phyloP scores from a whole-genome alignment of 352 stramenopile species.

The Saprolegnia parasitica region DNA sequence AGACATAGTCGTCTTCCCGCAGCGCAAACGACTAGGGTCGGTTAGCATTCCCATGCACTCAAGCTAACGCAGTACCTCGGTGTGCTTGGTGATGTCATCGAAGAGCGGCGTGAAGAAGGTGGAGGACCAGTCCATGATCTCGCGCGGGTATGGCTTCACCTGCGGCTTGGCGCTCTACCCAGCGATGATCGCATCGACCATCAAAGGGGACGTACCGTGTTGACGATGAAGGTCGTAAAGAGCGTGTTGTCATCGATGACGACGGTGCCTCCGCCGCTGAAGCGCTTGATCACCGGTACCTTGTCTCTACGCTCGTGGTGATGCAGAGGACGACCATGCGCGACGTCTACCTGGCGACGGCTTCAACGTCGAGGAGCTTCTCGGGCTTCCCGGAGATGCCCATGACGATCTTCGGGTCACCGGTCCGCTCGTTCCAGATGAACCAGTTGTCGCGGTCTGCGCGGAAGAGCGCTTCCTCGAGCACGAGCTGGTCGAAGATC shows the following conservation, averaged over 20 bases:
- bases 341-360: constrained; percentile 69
- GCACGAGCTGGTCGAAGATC: constrained; percentile 78
- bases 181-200: background rate
- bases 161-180: constrained; percentile 56
- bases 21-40: constrained; percentile 75
- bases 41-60: background rate
- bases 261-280: constrained; percentile 96
- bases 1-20: constrained; percentile 95
- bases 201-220: constrained; percentile 38
- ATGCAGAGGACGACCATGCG: constrained; percentile 32
- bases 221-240: constrained; percentile 91
- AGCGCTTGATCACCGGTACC: constrained; percentile 90
- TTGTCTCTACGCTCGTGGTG: constrained; percentile 39
- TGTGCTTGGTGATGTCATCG: constrained; percentile 30
- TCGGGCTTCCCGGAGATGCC: constrained; percentile 94
- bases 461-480: constrained; percentile 93
- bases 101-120: constrained; percentile 81
- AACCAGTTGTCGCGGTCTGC: constrained; percentile 84
- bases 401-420: constrained; percentile 87
- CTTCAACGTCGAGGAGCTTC: constrained; percentile 78
- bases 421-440: constrained; percentile 68
- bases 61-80: constrained; percentile 8
- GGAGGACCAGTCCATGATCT: constrained; percentile 92
- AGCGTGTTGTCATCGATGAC: constrained; percentile 93
- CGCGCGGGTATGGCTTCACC: constrained; percentile 77